Evolutionary conservation across 2,329 filamentous ascomycete species (phyloP).

Genomic region (Pyricularia pennisetigena): DNA sequence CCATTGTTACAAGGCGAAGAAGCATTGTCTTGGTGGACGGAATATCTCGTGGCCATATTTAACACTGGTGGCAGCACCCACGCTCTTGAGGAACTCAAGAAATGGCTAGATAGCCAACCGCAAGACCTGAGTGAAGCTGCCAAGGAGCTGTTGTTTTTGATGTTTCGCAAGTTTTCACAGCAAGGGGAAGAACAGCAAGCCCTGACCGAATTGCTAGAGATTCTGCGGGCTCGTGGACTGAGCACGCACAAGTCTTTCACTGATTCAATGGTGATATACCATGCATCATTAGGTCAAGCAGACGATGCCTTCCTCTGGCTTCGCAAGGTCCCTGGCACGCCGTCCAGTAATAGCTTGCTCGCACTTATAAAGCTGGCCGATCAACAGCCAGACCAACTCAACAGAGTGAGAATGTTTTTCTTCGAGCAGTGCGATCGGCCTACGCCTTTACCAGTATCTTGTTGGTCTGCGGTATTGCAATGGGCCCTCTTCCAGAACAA

Average conservation of each 20-base stretch:
- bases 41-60: neutral
- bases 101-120: neutral
- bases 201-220: slow-evolving; percentile 31
- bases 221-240: slow-evolving; percentile 22
- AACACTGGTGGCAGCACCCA: neutral
- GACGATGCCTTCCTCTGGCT: neutral
- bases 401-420: neutral
- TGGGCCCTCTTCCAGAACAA: neutral
- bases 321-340: neutral
- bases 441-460: neutral
- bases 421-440: neutral
- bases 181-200: slow-evolving; percentile 19
- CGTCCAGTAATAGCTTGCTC: neutral
- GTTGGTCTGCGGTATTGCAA: neutral
- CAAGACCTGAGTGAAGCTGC: neutral
- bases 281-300: neutral
- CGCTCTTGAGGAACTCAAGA: neutral
- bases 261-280: neutral
- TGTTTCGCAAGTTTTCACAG: neutral
- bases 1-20: neutral
- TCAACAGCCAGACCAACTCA: neutral
- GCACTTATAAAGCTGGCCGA: neutral
- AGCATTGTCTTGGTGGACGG: neutral
- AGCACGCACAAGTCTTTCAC: neutral
- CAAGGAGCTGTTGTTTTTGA: neutral